phyloP scores from a whole-genome alignment of 176 grass and related monocot species.

The Ensete glaucum region DNA sequence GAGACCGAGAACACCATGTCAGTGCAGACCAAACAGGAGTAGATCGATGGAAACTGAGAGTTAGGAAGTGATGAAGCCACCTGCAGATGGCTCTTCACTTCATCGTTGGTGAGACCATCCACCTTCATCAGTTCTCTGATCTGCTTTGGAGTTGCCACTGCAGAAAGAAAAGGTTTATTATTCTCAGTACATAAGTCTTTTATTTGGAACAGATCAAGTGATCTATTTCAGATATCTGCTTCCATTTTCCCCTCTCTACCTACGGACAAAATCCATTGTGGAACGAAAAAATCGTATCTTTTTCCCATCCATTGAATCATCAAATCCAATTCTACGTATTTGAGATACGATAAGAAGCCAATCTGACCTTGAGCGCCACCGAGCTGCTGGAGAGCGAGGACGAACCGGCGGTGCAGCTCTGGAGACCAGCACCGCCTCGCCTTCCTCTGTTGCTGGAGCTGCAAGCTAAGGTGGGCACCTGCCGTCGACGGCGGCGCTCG shows the following conservation, averaged over 20 bases:
- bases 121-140: conserved; percentile 95
- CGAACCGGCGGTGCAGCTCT: conserved; percentile 6
- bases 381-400: conserved; percentile 1
- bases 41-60: neutral
- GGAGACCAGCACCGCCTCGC: conserved; percentile 14
- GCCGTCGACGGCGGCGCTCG: neutral
- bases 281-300: too few species aligned
- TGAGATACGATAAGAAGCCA: too few species aligned
- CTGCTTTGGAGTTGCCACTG: conserved; percentile 89
- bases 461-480: conserved; percentile 2
- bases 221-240: too few species aligned
- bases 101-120: conserved; percentile 89
- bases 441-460: conserved; percentile 12
- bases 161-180: neutral
- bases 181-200: too few species aligned
- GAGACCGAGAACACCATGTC: conserved; percentile 10
- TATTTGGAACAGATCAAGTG: too few species aligned
- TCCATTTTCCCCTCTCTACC: too few species aligned
- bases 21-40: conserved; percentile 14
- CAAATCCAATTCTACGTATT: too few species aligned
- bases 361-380: conserved; percentile 14
- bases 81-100: conserved; percentile 98
- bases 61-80: conserved; percentile 18
- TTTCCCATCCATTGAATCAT: too few species aligned
- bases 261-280: too few species aligned